These are phyloP conservation scores for Kazachstania kunashirensis DNA, from an alignment of 805 yeast species.

Conservation along the genomic window DNA sequence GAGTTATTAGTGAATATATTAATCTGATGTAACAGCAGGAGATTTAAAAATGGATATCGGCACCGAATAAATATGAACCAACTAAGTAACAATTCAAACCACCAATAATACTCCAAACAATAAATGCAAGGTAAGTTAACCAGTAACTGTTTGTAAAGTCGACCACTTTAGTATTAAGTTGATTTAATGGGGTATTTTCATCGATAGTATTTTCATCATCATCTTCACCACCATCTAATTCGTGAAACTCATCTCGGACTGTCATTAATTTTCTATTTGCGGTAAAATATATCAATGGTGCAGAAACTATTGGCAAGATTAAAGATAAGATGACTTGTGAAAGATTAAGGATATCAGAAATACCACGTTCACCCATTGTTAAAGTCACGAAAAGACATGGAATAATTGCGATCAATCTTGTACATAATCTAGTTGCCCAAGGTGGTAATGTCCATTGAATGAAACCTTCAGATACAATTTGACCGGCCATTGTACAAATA, in stretches of 20 bases:
- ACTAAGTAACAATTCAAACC: conserved; percentile 64
- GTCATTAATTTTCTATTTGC: conserved; percentile 58
- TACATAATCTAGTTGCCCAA: conserved; percentile 66
- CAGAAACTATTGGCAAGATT: conserved; percentile 77
- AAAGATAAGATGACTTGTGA: conserved; percentile 77
- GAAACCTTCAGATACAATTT: conserved; percentile 88
- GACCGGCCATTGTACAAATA: conserved; percentile 89
- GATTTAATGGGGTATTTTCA: conserved; percentile 23
- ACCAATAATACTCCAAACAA: conserved; percentile 64
- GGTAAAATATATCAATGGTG: conserved; percentile 79
- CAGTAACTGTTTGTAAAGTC: conserved; percentile 64
- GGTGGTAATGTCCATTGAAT: conserved; percentile 73
- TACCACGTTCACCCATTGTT: conserved; percentile 71
- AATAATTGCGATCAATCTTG: conserved; percentile 72
- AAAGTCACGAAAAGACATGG: conserved; percentile 75
- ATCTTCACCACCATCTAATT: conserved; percentile 1
- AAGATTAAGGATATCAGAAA: conserved; percentile 62
- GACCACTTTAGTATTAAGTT: conserved; percentile 23
- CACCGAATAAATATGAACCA: conserved; percentile 38
- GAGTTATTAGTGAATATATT: no score
- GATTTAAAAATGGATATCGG: conserved; percentile 40
- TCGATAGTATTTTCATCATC: conserved; percentile 9
- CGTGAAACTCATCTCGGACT: conserved; percentile 32
- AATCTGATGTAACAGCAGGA: no score
- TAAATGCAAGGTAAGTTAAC: conserved; percentile 44